Evolutionary conservation across 2,329 filamentous ascomycete genomes (phyloP).

Genomic region (Catunica adiposa): DNA sequence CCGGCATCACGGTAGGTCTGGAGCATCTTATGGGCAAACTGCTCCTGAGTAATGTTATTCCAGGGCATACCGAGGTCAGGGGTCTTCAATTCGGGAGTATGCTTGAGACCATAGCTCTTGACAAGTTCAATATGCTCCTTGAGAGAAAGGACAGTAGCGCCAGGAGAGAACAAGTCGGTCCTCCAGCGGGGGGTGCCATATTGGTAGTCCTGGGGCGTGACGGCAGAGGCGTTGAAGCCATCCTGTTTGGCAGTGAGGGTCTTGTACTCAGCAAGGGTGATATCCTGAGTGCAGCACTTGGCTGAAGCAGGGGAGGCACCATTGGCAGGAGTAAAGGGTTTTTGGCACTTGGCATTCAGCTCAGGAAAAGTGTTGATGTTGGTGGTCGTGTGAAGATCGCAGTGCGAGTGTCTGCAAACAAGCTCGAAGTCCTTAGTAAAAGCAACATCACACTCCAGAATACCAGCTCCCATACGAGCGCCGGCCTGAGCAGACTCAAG

Average conservation of each 20-base stretch:
- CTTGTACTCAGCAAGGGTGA: constrained; percentile 51
- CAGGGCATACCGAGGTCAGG: constrained; percentile 58
- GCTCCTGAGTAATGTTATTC: constrained; percentile 45
- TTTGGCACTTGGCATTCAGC: constrained; percentile 46
- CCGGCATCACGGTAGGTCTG: constrained; percentile 39
- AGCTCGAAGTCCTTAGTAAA: constrained; percentile 49
- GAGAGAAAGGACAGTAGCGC: constrained; percentile 44
- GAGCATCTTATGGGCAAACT: constrained; percentile 48
- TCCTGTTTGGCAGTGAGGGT: constrained; percentile 57
- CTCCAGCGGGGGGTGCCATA: constrained; percentile 43
- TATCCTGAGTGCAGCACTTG: constrained; percentile 55
- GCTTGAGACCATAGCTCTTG: constrained; percentile 41
- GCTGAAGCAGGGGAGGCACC: constrained; percentile 37
- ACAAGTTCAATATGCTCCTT: constrained; percentile 46
- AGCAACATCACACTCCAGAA: constrained; percentile 51
- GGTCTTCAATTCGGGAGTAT: constrained; percentile 52
- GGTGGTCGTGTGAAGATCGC: constrained; percentile 52
- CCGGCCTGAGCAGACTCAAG: constrained; percentile 42
- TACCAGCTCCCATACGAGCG: constrained; percentile 48
- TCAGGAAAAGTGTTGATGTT: constrained; percentile 46
- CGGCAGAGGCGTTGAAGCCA: constrained; percentile 39
- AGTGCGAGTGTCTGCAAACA: constrained; percentile 52
- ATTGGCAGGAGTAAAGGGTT: constrained; percentile 40
- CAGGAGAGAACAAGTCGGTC: constrained; percentile 48
- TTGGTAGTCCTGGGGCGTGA: constrained; percentile 40